phyloP scores from a whole-genome alignment of 1,284 basidiomycete genomes.

The Leucoagaricus sp. region DNA sequence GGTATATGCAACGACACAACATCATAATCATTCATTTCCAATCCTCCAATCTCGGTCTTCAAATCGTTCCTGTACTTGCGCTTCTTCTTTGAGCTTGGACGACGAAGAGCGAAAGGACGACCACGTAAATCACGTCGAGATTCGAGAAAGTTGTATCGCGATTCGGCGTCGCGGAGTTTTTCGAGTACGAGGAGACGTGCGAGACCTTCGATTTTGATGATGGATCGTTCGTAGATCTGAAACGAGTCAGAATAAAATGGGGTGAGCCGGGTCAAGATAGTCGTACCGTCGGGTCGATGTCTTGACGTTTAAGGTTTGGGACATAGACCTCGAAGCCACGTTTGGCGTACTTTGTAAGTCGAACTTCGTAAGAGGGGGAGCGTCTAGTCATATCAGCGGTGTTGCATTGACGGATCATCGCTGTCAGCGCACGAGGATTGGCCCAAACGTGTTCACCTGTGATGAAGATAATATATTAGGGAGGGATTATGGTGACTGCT shows the following conservation, averaged over 20 bases:
- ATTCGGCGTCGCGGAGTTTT: conserved; percentile 43
- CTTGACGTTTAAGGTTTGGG: conserved; percentile 46
- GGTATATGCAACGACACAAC: conserved; percentile 58
- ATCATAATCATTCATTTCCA: conserved; percentile 64
- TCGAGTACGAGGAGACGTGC: conserved; percentile 61
- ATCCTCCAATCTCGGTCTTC: conserved; percentile 45
- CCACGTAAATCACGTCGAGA: conserved; percentile 49
- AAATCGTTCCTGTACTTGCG: conserved; percentile 52
- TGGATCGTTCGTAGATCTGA: conserved; percentile 63
- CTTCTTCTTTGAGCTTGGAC: conserved; percentile 30
- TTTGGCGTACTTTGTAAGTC: conserved; percentile 54
- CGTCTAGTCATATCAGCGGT: conserved; percentile 58
- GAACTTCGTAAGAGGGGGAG: conserved; percentile 64
- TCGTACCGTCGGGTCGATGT: conserved; percentile 56
- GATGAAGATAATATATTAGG: neutral
- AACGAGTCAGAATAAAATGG: neutral
- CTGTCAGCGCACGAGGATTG: conserved; percentile 53
- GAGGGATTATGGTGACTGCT: neutral
- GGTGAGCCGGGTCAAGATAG: neutral
- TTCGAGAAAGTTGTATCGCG: conserved; percentile 46
- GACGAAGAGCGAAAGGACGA: conserved; percentile 36
- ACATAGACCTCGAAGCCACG: conserved; percentile 58
- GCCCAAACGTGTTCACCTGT: conserved; percentile 51
- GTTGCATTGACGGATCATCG: conserved; percentile 63
- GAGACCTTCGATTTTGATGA: conserved; percentile 53